Conservation (phyloP, 192 early-diverging fungal genomes). For the Thoreauomyces humboldtii region DNA sequence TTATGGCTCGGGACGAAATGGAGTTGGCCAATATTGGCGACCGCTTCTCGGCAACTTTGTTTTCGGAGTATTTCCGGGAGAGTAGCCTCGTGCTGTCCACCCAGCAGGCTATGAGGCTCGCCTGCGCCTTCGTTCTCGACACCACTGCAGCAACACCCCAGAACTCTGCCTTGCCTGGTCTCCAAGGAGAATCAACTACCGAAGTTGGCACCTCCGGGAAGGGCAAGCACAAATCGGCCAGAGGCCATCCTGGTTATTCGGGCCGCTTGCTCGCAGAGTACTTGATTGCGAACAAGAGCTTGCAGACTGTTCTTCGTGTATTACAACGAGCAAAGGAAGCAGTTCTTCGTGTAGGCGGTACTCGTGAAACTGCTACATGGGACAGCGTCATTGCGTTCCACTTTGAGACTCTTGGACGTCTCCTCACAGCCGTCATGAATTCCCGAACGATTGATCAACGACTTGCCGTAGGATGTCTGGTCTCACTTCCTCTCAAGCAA, state of each 20-base stretch:
- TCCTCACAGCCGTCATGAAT: constrained; percentile 26
- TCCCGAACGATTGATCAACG: constrained; percentile 43
- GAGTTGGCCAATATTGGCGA: constrained; percentile 41
- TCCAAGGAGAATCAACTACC: background rate
- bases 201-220: constrained; percentile 1
- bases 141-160: constrained; percentile 3
- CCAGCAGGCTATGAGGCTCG: constrained; percentile 47
- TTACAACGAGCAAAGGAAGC: constrained; percentile 36
- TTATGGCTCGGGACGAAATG: too few relatives aligned
- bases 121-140: constrained; percentile 35
- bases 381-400: constrained; percentile 8
- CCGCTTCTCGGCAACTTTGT: constrained; percentile 39
- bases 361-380: constrained; percentile 1
- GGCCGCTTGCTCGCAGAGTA: constrained; percentile 35
- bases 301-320: constrained; percentile 32
- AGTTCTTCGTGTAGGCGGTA: constrained; percentile 15
- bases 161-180: background rate
- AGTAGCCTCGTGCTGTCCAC: constrained; percentile 63
- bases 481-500: constrained; percentile 32
- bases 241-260: constrained; percentile 24
- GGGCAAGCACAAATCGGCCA: constrained; percentile 23
- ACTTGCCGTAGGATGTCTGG: constrained; percentile 40
- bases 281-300: constrained; percentile 34
- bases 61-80: constrained; percentile 52
- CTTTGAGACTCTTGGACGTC: constrained; percentile 14